These are phyloP conservation scores for Nakazawaea wickerhamii DNA, from an alignment of 805 yeast species.

Conservation along the genomic window DNA sequence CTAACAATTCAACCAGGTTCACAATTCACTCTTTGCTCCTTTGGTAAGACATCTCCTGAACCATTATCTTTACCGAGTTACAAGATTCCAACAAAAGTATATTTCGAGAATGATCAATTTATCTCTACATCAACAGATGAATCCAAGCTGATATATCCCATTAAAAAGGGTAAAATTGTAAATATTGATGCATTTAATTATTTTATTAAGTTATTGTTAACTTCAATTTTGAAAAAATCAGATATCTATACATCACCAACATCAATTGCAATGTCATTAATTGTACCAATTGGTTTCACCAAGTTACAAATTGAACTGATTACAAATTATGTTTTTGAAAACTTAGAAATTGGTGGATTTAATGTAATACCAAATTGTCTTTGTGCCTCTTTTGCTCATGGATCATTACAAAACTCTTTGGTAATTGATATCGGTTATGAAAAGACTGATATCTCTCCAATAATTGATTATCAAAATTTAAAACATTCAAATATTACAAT, in stretches of 20 bases:
- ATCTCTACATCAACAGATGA: conserved; percentile 30
- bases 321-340: conserved; percentile 72
- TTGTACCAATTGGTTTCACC: conserved; percentile 67
- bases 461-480: conserved; percentile 65
- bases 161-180: conserved; percentile 56
- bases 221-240: conserved; percentile 36
- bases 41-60: conserved; percentile 64
- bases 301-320: conserved; percentile 60
- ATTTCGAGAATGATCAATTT: conserved; percentile 26
- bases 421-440: conserved; percentile 79
- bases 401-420: conserved; percentile 54
- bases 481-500: conserved; percentile 36
- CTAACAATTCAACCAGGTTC: conserved; percentile 78
- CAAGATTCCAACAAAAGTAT: conserved; percentile 71
- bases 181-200: conserved; percentile 68
- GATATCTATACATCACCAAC: conserved; percentile 22
- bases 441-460: conserved; percentile 72
- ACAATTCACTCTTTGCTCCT: conserved; percentile 62
- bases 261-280: conserved; percentile 64
- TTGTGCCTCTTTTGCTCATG: conserved; percentile 70
- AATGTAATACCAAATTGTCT: conserved; percentile 63
- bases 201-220: conserved; percentile 46
- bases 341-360: conserved; percentile 65
- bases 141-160: conserved; percentile 51
- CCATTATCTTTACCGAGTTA: conserved; percentile 70